Percentiles rank a stretch among this genome's conserved stretches.
Evolutionary conservation across 2,329 filamentous ascomycete genomes (phyloP).

Genomic region (Tolypocladium ophioglossoides): DNA sequence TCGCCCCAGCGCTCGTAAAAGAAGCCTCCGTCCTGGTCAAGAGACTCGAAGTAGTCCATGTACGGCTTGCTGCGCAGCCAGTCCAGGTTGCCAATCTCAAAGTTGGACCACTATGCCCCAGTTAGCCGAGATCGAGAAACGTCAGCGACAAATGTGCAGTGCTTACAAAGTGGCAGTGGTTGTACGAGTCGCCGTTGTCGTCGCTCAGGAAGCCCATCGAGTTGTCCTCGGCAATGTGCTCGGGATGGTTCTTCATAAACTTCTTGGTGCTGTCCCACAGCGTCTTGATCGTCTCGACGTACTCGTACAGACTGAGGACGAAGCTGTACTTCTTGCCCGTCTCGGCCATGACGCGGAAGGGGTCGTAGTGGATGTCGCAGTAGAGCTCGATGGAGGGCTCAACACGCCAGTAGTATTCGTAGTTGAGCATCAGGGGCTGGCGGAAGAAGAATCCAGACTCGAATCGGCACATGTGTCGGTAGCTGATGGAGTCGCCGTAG

Average conservation of each 20-base stretch:
- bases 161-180: slow-evolving; percentile 90
- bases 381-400: slow-evolving; percentile 94
- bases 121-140: slow-evolving; percentile 3
- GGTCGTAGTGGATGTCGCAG: slow-evolving; percentile 92
- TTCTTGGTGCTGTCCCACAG: slow-evolving; percentile 93
- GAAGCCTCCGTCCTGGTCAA: slow-evolving; percentile 90
- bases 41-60: slow-evolving; percentile 76
- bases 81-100: slow-evolving; percentile 87
- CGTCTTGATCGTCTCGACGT: slow-evolving; percentile 89
- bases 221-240: slow-evolving; percentile 78
- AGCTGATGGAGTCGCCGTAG: slow-evolving; percentile 93
- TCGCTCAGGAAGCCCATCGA: slow-evolving; percentile 87
- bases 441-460: slow-evolving; percentile 99
- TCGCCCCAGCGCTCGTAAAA: slow-evolving; percentile 99
- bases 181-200: slow-evolving; percentile 85
- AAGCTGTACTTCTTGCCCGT: slow-evolving; percentile 98
- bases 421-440: slow-evolving; percentile 85
- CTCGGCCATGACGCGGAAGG: slow-evolving; percentile 94
- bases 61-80: slow-evolving; percentile 90
- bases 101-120: slow-evolving; percentile 81
- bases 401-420: slow-evolving; percentile 99
- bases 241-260: slow-evolving; percentile 82
- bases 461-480: slow-evolving; percentile 98
- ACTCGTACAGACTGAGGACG: slow-evolving; percentile 90
- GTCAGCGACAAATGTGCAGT: not conserved